Evolutionary conservation across 169 alveolate species (phyloP).

Genomic region (Eimeria tenella): DNA sequence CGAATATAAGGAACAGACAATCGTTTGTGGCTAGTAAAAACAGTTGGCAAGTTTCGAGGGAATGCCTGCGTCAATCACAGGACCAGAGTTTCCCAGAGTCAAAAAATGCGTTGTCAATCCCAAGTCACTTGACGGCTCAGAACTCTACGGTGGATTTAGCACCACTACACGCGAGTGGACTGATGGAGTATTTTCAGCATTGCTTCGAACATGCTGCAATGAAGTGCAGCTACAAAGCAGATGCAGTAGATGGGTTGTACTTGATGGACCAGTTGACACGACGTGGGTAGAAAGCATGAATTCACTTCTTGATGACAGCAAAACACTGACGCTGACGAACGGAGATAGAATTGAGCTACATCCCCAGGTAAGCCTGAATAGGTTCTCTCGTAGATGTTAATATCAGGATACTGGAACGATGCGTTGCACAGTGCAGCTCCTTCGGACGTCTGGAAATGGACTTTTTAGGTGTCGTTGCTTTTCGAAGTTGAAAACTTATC

Average conservation of each 20-base stretch:
- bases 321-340: constrained; percentile 94
- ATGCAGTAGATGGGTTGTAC: constrained; percentile 93
- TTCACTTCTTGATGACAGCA: constrained; percentile 96
- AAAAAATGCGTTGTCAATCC: constrained; percentile 93
- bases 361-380: constrained; percentile 82
- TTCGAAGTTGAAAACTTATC: constrained; percentile 96
- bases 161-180: constrained; percentile 95
- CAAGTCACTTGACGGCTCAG: constrained; percentile 92
- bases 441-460: neutral
- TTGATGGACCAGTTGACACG: constrained; percentile 97
- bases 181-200: constrained; percentile 94
- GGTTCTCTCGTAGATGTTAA: neutral
- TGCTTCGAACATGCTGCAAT: constrained; percentile 88
- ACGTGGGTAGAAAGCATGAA: constrained; percentile 97
- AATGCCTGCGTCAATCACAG: constrained; percentile 1
- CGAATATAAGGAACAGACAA: neutral
- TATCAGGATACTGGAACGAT: constrained; percentile 41
- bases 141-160: constrained; percentile 92
- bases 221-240: constrained; percentile 83
- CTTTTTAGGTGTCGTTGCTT: constrained; percentile 92
- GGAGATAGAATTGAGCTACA: constrained; percentile 95
- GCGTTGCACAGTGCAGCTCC: neutral
- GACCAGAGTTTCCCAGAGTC: constrained; percentile 31
- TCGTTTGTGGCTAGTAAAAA: neutral
- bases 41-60: neutral